Evolutionary conservation across 768 basidiomycete genomes (phyloP).

Genomic region (Candolleomyces efflorescens): DNA sequence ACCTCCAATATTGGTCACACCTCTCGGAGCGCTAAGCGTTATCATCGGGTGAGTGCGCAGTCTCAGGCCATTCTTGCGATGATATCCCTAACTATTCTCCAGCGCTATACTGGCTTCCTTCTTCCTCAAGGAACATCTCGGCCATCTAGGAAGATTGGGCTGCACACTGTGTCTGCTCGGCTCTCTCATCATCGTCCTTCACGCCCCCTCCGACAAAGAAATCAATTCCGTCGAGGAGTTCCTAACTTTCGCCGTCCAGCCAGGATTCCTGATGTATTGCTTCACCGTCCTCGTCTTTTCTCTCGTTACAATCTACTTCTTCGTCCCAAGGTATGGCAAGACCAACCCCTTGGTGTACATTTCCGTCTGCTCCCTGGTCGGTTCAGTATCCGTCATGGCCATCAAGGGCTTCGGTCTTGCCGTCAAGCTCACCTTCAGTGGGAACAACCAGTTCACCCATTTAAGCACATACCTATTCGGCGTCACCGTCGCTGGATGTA

Average conservation of each 20-base stretch:
- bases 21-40: conserved; percentile 94
- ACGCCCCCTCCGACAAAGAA: conserved; percentile 94
- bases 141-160: conserved; percentile 85
- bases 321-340: conserved; percentile 84
- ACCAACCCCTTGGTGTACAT: conserved; percentile 89
- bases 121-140: conserved; percentile 88
- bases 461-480: conserved; percentile 97
- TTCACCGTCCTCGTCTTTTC: conserved; percentile 79
- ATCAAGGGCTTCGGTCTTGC: conserved; percentile 98
- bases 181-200: conserved; percentile 90
- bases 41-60: conserved; percentile 78
- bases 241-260: conserved; percentile 86
- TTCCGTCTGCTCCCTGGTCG: conserved; percentile 94
- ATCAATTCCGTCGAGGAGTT: conserved; percentile 93
- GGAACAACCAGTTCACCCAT: conserved; percentile 93
- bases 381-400: conserved; percentile 95
- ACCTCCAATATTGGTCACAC: conserved; percentile 96
- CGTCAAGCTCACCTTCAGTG: conserved; percentile 87
- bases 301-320: conserved; percentile 79
- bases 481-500: conserved; percentile 75
- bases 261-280: conserved; percentile 91
- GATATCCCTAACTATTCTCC: not conserved
- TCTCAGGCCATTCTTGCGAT: not conserved
- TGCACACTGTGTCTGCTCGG: conserved; percentile 83
- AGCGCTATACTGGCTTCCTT: conserved; percentile 77